Evolutionary conservation across 2,329 filamentous ascomycete species (phyloP), one percentile per base, ranked within the genome.

Genomic region (Penicillium crustosum): DNA sequence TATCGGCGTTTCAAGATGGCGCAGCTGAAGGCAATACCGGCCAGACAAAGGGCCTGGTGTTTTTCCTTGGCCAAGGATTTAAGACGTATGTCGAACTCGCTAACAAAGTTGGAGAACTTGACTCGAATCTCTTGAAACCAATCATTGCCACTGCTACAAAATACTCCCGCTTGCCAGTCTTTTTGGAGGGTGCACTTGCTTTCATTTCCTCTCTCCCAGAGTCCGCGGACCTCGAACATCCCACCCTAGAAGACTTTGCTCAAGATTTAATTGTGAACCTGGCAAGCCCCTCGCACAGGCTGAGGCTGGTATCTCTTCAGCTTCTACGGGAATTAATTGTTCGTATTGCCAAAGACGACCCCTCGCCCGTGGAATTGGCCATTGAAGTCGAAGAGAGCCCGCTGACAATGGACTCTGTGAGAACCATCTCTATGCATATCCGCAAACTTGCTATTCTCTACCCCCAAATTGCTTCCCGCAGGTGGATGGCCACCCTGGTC

Each of bases 361-460:
- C 65, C 75, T 68, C 68, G 6, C 71, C 73, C 25, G 63, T 80
- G 23, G 65, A 80, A 6, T 81, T 86, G 7, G 93, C 96, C 76
- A 81, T 93, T 17, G 83, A 91, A 61, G 86, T 93, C 17, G 93
- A 97, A 72, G 84, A 91, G 61, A 90, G 88, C 6, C 87, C 90
- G 0, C 76, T 96, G n/a, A 85, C 84, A 47, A 80, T 96, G 4
- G 85, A 93, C 56, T 91, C 89, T 49, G 84, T 86, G 50, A 85
- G 94, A 55, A 85, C 86, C 19, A 85, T 96, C 35, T 88, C 90
- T 2, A 95, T 97, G 84, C 87, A 93, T 61, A 83, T 97, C 53
- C 89, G 93, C 47, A 92, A 91, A 68, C 81, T 97, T 43, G 88
- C 82, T 2, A 76, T 82, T 17, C 72, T 81, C 21, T 96, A 94